A percentile compares a stretch with the other conserved stretches of the same genome.
Conservation (phyloP, 805 yeast species). For the Peterozyma xylosa region DNA sequence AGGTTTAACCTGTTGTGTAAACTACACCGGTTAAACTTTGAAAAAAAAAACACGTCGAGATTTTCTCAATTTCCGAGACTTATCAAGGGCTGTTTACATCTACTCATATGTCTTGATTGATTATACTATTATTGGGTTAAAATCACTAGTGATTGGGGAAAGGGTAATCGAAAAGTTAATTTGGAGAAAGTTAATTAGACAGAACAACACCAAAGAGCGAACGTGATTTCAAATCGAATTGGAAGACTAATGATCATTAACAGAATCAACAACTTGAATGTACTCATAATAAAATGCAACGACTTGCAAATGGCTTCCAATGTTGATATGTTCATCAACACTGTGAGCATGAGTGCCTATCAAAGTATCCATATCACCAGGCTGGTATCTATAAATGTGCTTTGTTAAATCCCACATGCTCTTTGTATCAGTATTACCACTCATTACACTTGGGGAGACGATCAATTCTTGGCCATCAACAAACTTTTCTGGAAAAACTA, state of each 20-base stretch:
- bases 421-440: slow-evolving; percentile 59
- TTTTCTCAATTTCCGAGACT: no score
- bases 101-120: no score
- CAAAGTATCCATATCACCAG: slow-evolving; percentile 29
- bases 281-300: slow-evolving; percentile 50
- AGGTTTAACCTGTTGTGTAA: no score
- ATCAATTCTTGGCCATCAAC: slow-evolving; percentile 15
- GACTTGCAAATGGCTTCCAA: slow-evolving; percentile 52
- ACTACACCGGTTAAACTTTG: no score
- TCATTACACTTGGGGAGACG: slow-evolving; percentile 41
- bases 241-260: not conserved
- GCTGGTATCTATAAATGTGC: slow-evolving; percentile 50
- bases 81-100: no score
- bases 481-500: slow-evolving; percentile 25
- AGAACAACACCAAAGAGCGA: no score
- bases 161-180: no score
- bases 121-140: no score
- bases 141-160: no score
- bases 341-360: slow-evolving; percentile 42
- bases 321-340: slow-evolving; percentile 50
- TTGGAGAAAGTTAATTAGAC: no score
- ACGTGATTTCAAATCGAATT: no score
- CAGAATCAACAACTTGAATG: slow-evolving; percentile 27
- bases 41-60: no score
- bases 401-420: slow-evolving; percentile 49